Conservation (phyloP, 192 early-diverging fungal species). For the Coemansia guatemalensis region DNA sequence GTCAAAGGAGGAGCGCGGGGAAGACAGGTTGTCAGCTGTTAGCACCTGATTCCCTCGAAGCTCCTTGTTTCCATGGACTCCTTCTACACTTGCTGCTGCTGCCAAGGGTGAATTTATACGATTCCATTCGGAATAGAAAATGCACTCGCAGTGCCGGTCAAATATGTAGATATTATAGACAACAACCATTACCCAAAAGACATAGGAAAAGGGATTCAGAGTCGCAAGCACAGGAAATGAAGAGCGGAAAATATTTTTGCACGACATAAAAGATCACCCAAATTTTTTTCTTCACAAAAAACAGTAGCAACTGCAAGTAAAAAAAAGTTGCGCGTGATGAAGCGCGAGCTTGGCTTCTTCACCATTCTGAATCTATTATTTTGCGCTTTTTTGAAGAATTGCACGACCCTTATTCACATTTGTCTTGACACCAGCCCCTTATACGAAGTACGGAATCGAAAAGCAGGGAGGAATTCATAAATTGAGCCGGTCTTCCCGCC, state of each 20-base stretch:
- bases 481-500: no score
- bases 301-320: no score
- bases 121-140: conserved; percentile 85
- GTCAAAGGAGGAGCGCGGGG: conserved; percentile 16
- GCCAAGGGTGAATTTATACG: conserved; percentile 45
- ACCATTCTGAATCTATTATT: no score
- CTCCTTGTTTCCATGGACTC: conserved; percentile 11
- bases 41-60: conserved; percentile 11
- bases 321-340: no score
- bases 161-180: conserved; percentile 93
- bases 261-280: no score
- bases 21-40: conserved; percentile 7
- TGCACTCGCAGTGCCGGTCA: conserved; percentile 88
- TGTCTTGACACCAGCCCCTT: no score
- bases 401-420: no score
- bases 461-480: background rate
- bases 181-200: conserved; percentile 34
- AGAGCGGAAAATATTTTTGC: no score
- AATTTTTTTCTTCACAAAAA: background rate
- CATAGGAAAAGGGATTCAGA: conserved; percentile 4
- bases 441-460: no score
- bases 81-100: conserved; percentile 15
- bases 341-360: no score
- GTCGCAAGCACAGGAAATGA: background rate
- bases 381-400: no score